Evolutionary conservation across 129 eudicot genomes (phyloP).

Genomic region (Ambrosia trifida): DNA sequence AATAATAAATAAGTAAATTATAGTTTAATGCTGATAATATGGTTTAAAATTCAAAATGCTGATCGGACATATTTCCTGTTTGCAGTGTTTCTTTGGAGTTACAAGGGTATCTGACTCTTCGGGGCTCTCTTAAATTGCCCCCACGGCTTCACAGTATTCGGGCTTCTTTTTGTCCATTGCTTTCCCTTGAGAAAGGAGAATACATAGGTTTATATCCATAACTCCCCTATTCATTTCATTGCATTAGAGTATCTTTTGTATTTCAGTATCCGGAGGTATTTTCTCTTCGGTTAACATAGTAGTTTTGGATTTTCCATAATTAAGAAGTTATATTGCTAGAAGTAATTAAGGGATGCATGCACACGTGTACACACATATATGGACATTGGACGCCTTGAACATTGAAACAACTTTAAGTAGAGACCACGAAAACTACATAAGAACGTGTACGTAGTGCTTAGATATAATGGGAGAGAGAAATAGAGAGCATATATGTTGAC

Average conservation of each 20-base stretch:
- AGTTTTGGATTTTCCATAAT: background rate
- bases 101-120: slow-evolving; percentile 86
- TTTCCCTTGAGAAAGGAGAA: slow-evolving; percentile 99
- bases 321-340: background rate
- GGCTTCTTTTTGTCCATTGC: slow-evolving; percentile 98
- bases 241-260: slow-evolving; percentile 6
- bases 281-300: background rate
- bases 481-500: background rate
- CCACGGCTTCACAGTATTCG: slow-evolving; percentile 93
- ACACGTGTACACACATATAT: background rate
- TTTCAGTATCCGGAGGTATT: background rate
- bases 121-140: slow-evolving; percentile 77
- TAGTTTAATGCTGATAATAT: too few relatives aligned
- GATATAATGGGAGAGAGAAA: background rate
- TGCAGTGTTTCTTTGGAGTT: slow-evolving; percentile 76
- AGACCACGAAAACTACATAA: too few relatives aligned
- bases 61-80: background rate
- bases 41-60: slow-evolving; percentile 10
- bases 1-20: too few relatives aligned
- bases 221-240: slow-evolving; percentile 2
- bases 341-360: background rate
- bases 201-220: slow-evolving; percentile 62
- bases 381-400: too few relatives aligned
- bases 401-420: too few relatives aligned
- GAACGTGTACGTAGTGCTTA: too few relatives aligned